Conservation (phyloP, 2,329 filamentous ascomycete species). For the Esteya vermicola region DNA sequence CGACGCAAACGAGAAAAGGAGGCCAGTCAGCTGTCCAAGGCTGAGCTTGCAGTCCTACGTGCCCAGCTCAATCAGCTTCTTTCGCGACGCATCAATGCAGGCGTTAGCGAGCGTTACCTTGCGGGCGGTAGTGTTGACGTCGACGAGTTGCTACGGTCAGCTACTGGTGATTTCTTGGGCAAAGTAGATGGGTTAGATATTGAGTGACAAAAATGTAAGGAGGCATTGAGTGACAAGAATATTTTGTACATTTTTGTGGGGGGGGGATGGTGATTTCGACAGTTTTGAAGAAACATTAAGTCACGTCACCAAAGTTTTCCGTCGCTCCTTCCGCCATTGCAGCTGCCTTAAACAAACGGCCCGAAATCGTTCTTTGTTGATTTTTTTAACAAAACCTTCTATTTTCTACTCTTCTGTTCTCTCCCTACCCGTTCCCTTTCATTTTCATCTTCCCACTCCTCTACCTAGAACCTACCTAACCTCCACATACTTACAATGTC, state of each 20-base stretch:
- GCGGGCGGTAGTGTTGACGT: constrained; percentile 77
- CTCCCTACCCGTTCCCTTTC: background rate
- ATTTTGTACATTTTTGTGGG: too few species aligned
- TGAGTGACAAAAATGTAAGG: constrained; percentile 9
- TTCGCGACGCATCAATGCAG: constrained; percentile 63
- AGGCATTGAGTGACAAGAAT: too few species aligned
- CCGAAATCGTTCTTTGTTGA: too few species aligned
- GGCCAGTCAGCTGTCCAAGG: constrained; percentile 53
- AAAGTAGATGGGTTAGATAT: constrained; percentile 27
- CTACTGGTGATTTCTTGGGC: constrained; percentile 54
- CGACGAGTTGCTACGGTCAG: constrained; percentile 51
- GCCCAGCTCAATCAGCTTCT: constrained; percentile 61
- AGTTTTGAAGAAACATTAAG: too few species aligned
- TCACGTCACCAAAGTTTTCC: background rate
- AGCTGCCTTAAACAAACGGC: too few species aligned
- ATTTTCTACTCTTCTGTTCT: background rate
- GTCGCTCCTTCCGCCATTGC: background rate
- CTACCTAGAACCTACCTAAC: background rate
- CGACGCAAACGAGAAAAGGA: constrained; percentile 63
- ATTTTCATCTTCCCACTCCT: background rate
- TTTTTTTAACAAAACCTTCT: background rate
- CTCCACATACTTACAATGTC: too few species aligned
- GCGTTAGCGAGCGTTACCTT: constrained; percentile 77
- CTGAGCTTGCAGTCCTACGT: constrained; percentile 53
- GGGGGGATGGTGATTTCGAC: too few species aligned